Conservation (phyloP, 345 rosid species). For the Cardiospermum halicacabum region DNA sequence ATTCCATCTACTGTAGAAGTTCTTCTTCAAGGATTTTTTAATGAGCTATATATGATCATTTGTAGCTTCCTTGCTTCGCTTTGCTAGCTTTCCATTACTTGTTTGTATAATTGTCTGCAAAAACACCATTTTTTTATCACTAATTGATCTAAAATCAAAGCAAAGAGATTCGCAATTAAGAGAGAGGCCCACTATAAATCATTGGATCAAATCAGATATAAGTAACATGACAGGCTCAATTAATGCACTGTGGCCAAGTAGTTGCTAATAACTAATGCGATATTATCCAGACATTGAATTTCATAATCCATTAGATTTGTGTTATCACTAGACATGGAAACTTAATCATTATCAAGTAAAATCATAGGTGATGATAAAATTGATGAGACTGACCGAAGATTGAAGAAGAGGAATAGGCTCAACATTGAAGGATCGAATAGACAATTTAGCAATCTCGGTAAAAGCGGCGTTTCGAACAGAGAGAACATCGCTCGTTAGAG, state of each 20-base stretch:
- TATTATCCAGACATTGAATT: no score
- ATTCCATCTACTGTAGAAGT: slow-evolving; percentile 4
- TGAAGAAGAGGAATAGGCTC: slow-evolving; percentile 26
- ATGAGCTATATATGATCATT: no score
- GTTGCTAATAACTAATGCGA: no score
- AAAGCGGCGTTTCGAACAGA: slow-evolving; percentile 50
- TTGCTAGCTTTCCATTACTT: neutral
- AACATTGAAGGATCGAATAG: slow-evolving; percentile 31
- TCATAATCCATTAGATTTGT: no score
- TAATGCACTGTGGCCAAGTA: no score
- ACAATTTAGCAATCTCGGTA: slow-evolving; percentile 76
- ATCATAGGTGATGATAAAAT: no score
- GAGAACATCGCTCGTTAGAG: slow-evolving; percentile 47
- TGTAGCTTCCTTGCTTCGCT: neutral
- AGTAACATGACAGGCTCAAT: neutral
- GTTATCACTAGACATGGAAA: neutral
- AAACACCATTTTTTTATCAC: neutral
- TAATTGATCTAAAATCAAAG: neutral
- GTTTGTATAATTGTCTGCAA: slow-evolving; percentile 9
- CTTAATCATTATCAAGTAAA: no score
- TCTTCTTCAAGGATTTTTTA: neutral
- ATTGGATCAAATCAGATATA: neutral
- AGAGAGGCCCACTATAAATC: neutral
- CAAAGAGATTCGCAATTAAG: neutral
- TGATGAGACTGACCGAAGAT: slow-evolving; percentile 13